These are phyloP conservation scores for Alternaria sp. DNA, from an alignment of 2,329 filamentous ascomycete species.

Conservation along the genomic window DNA sequence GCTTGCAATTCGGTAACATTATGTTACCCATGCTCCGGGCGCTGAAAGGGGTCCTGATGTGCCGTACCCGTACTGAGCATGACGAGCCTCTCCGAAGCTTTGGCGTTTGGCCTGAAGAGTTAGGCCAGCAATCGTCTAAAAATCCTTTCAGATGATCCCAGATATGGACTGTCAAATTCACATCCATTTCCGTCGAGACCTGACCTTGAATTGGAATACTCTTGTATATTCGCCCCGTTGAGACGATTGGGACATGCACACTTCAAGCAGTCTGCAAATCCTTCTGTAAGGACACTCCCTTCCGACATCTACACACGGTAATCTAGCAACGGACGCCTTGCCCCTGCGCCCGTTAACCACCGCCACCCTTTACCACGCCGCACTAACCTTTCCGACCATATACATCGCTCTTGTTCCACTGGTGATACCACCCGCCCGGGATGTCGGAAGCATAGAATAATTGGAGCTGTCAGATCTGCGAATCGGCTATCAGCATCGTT, in stretches of 20 bases:
- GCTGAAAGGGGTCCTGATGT: conserved; percentile 30
- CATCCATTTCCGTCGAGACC: conserved; percentile 34
- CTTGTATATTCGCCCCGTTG: conserved; percentile 29
- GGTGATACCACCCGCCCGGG: conserved; percentile 32
- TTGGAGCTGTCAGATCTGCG: conserved; percentile 21
- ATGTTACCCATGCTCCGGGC: conserved; percentile 28
- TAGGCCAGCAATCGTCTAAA: conserved; percentile 31
- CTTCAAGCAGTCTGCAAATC: conserved; percentile 20
- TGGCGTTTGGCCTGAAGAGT: conserved; percentile 32
- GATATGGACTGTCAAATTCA: conserved; percentile 24
- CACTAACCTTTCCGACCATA: conserved; percentile 35
- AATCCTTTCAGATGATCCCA: conserved; percentile 26
- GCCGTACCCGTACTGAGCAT: conserved; percentile 27
- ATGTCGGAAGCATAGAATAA: conserved; percentile 20
- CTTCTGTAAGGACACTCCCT: conserved; percentile 32
- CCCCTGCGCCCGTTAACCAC: conserved; percentile 30
- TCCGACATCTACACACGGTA: conserved; percentile 30
- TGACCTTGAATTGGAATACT: conserved; percentile 13
- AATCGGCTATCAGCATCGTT: conserved; percentile 31
- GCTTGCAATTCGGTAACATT: conserved; percentile 23
- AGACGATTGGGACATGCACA: conserved; percentile 18
- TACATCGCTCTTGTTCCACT: conserved; percentile 33
- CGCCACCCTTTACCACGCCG: conserved; percentile 30
- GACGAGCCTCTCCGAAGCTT: conserved; percentile 27
- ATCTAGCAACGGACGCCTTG: conserved; percentile 24